A percentile compares a stretch with the other conserved stretches of the same genome.
Evolutionary conservation across 139 green algal species (phyloP).

Genomic region (Ettlia oleoabundans): DNA sequence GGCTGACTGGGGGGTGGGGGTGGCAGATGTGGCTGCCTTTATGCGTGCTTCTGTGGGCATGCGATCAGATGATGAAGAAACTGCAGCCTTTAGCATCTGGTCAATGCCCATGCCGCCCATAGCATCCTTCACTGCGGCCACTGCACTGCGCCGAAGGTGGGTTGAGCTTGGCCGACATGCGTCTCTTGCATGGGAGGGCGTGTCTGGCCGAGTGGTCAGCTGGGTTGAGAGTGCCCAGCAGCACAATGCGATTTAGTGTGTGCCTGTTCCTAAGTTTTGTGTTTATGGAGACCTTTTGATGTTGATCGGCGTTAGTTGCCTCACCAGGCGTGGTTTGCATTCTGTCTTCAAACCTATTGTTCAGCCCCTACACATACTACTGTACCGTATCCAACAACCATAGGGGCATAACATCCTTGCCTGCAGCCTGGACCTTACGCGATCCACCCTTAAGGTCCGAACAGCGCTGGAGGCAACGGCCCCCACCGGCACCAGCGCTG

Average conservation of each 20-base stretch:
- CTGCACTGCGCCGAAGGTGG: neutral
- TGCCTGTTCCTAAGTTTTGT: no score
- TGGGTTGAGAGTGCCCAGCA: no score
- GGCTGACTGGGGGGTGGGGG: constrained; percentile 15
- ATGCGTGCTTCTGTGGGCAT: constrained; percentile 5
- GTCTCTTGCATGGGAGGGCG: neutral
- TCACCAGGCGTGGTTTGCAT: no score
- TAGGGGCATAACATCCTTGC: no score
- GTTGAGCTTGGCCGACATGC: neutral
- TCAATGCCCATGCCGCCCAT: constrained; percentile 19
- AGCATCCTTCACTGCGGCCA: constrained; percentile 4
- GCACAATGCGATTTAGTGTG: no score
- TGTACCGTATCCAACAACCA: no score
- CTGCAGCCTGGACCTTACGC: neutral
- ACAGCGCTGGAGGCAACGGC: neutral
- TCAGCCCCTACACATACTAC: no score
- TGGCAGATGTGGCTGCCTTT: constrained; percentile 7
- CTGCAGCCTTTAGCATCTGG: constrained; percentile 7
- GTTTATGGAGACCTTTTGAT: no score
- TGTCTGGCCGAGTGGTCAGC: no score
- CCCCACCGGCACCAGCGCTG: neutral
- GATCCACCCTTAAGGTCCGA: constrained; percentile 4
- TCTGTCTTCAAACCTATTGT: no score
- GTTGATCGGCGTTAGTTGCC: no score
- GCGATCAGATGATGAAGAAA: neutral